Base-by-base conservation (phyloP, 768 basidiomycete species). In the Calvatia gigantea region DNA sequence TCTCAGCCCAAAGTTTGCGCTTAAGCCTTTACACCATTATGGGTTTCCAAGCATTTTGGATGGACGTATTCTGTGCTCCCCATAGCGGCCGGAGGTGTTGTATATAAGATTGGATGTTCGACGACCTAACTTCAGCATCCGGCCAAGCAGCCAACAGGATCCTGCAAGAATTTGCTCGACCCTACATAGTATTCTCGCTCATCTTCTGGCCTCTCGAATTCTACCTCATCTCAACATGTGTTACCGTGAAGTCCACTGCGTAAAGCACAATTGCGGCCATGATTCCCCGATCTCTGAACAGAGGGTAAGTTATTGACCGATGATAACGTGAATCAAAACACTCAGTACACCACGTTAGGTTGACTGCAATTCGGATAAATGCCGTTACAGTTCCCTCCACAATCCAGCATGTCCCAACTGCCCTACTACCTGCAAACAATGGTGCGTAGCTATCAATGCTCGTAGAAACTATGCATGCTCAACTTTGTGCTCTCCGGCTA, bases 311-410 rank as follows among this genome's bases (percentile, higher is more conserved):
- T 4, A 33, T 27, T 52, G 51, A 56, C 53, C 35, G 37, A 48
- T 60, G 58, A 53, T 52, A 55, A 58, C 52, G 57, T n/a, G 3
- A 14, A 49, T 37, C 27, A 33, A 33, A 29, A 43, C 14, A 44
- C 55, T 51, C 39, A 54, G 25, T 58, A 23, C 53, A 28, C 27
- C 27, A n/a, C n/a, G n/a, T n/a, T 45, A 80, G 78, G 67, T 78
- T 51, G 78, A 80, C 58, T 80, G 79, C 51, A 59, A 64, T 28
- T 68, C 68, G 39, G 55, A 56, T 57, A 62, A 57, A 41, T 80
- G 79, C 58, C 73, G 77, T 47, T 80, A 80, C 57, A 80, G 78
- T 52, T 54, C 65, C 5, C 42, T 52, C 7, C 79, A 80, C 57
- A 48, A 52, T 25, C 49, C 63, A 8, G 61, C 68, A 6, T 77